phyloP scores from a whole-genome alignment of 1,139 yeast genomes.

The Meyerozyma elateridarum region DNA sequence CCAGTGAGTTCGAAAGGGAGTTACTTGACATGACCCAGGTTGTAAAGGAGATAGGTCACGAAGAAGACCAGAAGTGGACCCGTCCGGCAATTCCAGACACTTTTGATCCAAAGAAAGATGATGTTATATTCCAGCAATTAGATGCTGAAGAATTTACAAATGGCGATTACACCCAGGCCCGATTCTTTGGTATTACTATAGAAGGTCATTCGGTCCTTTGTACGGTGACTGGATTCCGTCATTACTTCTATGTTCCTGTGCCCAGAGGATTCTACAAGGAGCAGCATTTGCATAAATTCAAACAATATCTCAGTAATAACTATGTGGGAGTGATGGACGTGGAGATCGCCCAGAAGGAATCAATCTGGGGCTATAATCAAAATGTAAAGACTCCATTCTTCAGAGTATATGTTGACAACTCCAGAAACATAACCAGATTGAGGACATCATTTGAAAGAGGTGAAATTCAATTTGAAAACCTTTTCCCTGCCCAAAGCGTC shows the following conservation, averaged over 20 bases:
- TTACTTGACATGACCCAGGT: slow-evolving; percentile 52
- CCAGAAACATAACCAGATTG: slow-evolving; percentile 58
- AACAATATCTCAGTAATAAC: slow-evolving; percentile 42
- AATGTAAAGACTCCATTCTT: slow-evolving; percentile 75
- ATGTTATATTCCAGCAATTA: slow-evolving; percentile 80
- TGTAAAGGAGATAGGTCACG: slow-evolving; percentile 27
- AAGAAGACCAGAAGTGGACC: slow-evolving; percentile 56
- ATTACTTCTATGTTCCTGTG: slow-evolving; percentile 88
- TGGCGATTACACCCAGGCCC: slow-evolving; percentile 57
- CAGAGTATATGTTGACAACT: slow-evolving; percentile 64
- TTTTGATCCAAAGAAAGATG: slow-evolving; percentile 44
- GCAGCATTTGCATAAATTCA: slow-evolving; percentile 47
- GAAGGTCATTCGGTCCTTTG: slow-evolving; percentile 87
- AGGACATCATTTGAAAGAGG: slow-evolving; percentile 85
- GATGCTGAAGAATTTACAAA: slow-evolving; percentile 84
- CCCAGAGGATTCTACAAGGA: slow-evolving; percentile 69
- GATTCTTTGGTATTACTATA: slow-evolving; percentile 89
- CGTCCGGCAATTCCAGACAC: slow-evolving; percentile 50
- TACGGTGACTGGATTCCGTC: slow-evolving; percentile 82
- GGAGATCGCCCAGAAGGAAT: slow-evolving; percentile 67
- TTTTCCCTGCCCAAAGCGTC: slow-evolving; percentile 56
- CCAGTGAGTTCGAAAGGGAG: slow-evolving; percentile 64
- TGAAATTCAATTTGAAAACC: slow-evolving; percentile 58
- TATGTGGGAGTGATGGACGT: slow-evolving; percentile 58
- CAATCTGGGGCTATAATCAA: slow-evolving; percentile 92